Base-by-base conservation (phyloP, 2,329 filamentous ascomycete species). In the Dothistroma septosporum region DNA sequence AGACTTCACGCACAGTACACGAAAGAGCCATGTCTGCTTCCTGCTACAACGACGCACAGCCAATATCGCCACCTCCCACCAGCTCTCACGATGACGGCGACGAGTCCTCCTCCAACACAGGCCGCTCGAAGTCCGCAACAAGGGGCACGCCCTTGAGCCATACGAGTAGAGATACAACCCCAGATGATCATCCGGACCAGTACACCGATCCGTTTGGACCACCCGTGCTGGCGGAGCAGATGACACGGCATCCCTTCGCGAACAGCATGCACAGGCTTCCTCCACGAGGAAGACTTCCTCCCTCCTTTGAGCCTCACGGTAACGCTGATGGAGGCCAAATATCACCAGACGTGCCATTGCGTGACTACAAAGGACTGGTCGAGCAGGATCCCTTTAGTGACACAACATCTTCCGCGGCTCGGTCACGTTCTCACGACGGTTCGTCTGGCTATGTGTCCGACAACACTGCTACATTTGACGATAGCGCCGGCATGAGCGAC, bases 241-340 rank as follows among this genome's bases (percentile, higher is more conserved):
- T 75, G 31, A 76, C 73, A 19, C 70, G 69, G 14, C 77, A 70
- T 65, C 73, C 76, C 19, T 76, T 78, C 49, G 73, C 76, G 61
- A 79, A 79, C 66, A 78, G 76, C 61, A 76, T 76, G 3, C 75
- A 79, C 55, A 73, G 74, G 55, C 48, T 63, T 16, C 47, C 61
- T 28, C 56, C 65, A 24, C 47, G 22, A 24, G 22, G 10, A 21
- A 50, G 22, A 28, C 28, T 28, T 50, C 22, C 47, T 50, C 16
- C 47, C 24, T 24, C 47, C 10, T 31, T 50, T 24, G 21, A 28
- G 28, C 22, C 47, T 35, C 50, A 50, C 14, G 32, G 49, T 8
- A 59, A 52, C 37, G 56, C 53, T 35, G 63, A 67, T 50, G 61
- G 66, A 7, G 57, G 61, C 32, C 69, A 68, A 64, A 35, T 19